These are phyloP conservation scores for Ganoderma meredithae DNA, from an alignment of 1,284 basidiomycete species.

Conservation along the genomic window DNA sequence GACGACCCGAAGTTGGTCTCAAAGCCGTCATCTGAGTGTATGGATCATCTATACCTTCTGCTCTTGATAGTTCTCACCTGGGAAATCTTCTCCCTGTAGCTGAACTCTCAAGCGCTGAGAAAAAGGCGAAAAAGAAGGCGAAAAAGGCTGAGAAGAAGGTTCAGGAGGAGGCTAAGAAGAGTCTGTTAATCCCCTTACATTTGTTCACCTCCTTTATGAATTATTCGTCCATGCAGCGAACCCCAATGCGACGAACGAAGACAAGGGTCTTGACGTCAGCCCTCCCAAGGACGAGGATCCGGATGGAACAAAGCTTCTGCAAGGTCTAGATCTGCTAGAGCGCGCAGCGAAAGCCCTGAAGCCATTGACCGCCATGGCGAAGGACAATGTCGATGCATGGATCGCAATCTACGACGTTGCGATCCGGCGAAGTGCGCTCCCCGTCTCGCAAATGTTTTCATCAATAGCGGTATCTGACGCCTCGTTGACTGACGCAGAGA, in stretches of 20 bases:
- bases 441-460: background rate
- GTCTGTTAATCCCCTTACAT: conserved; percentile 38
- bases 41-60: background rate
- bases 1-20: conserved; percentile 76
- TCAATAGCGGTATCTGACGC: background rate
- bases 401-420: conserved; percentile 83
- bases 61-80: background rate
- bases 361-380: conserved; percentile 67
- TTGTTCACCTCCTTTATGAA: background rate
- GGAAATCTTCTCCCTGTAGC: conserved; percentile 31
- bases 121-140: conserved; percentile 92
- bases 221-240: background rate
- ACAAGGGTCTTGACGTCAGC: conserved; percentile 77
- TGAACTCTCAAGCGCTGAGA: conserved; percentile 71
- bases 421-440: conserved; percentile 71
- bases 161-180: conserved; percentile 70
- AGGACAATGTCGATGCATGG: conserved; percentile 75
- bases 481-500: conserved; percentile 55
- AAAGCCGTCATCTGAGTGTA: conserved; percentile 49
- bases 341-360: conserved; percentile 78
- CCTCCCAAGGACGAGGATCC: conserved; percentile 84
- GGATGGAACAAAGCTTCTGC: conserved; percentile 76
- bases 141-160: conserved; percentile 84
- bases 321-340: conserved; percentile 75
- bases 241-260: conserved; percentile 57